These are phyloP conservation scores for Boletellus ananiceps DNA, from an alignment of 768 basidiomycete species.

Conservation along the genomic window DNA sequence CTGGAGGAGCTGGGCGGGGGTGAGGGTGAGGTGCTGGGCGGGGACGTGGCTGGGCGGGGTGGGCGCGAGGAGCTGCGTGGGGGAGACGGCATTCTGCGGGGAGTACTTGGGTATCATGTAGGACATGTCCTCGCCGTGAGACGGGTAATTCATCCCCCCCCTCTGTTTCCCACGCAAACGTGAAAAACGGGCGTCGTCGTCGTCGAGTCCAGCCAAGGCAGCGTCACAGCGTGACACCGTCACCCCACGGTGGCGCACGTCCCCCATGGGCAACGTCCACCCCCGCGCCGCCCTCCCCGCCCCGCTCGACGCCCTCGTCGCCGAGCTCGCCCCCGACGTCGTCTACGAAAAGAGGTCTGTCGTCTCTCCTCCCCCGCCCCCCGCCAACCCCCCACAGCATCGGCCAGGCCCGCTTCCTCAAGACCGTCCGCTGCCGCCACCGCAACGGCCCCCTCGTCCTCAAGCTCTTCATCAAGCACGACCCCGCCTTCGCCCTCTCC, in stretches of 20 bases:
- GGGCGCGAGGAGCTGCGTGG: conserved; percentile 24
- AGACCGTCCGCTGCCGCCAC: conserved; percentile 87
- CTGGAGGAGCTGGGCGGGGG: conserved; percentile 34
- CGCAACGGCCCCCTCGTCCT: conserved; percentile 78
- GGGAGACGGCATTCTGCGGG: conserved; percentile 5
- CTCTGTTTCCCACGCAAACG: background rate
- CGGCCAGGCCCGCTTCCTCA: conserved; percentile 40
- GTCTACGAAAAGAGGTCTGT: conserved; percentile 88
- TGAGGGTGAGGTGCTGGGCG: conserved; percentile 22
- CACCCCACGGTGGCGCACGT: background rate
- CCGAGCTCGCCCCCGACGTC: conserved; percentile 74
- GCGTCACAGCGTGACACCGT: background rate
- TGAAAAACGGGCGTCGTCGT: no score
- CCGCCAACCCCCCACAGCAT: conserved; percentile 12
- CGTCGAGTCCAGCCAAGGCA: no score
- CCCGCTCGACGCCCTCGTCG: conserved; percentile 86
- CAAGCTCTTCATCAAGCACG: conserved; percentile 95
- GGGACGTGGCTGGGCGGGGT: background rate
- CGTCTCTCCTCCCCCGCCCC: background rate
- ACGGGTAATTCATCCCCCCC: no score
- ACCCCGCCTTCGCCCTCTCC: conserved; percentile 74
- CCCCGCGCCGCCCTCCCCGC: conserved; percentile 69
- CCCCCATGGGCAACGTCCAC: conserved; percentile 71
- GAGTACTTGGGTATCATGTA: background rate
- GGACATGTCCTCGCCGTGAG: background rate